Conservation (phyloP, 1,284 basidiomycete genomes). For the Cryptococcus sp. region DNA sequence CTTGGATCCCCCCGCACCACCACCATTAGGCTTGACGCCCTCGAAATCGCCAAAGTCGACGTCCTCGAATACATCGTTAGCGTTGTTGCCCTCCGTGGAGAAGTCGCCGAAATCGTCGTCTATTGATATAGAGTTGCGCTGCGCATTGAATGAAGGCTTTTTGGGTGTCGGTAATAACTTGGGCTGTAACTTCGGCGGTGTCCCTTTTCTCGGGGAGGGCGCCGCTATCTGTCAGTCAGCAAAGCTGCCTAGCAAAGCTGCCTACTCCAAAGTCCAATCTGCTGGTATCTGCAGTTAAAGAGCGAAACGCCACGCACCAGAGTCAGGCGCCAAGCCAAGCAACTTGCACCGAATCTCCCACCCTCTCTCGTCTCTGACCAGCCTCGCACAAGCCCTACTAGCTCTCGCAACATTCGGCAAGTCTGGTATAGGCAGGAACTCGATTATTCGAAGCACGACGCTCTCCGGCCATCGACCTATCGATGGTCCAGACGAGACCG, state of each 20-base stretch:
- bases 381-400: conserved; percentile 64
- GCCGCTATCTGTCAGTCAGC: neutral
- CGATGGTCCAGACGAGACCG: conserved; percentile 50
- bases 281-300: too few relatives aligned
- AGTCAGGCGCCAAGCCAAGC: conserved; percentile 56
- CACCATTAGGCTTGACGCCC: conserved; percentile 14
- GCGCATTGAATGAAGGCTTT: conserved; percentile 13
- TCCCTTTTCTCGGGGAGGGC: conserved; percentile 12
- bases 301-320: conserved; percentile 2
- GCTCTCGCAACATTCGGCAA: conserved; percentile 70
- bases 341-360: conserved; percentile 73
- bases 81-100: conserved; percentile 29
- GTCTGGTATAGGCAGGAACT: conserved; percentile 73
- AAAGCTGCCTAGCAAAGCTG: neutral
- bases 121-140: conserved; percentile 11
- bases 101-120: conserved; percentile 50
- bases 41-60: conserved; percentile 89
- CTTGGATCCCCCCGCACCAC: conserved; percentile 1
- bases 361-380: conserved; percentile 69
- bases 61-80: conserved; percentile 53
- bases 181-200: conserved; percentile 37
- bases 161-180: conserved; percentile 33
- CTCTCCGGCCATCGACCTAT: conserved; percentile 77
- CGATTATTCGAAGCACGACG: conserved; percentile 71
- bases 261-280: too few relatives aligned